Percentiles rank a stretch among this genome's conserved stretches.
These are phyloP conservation scores for Lipomyces mesembrius DNA, from an alignment of 805 yeast species.

Conservation along the genomic window DNA sequence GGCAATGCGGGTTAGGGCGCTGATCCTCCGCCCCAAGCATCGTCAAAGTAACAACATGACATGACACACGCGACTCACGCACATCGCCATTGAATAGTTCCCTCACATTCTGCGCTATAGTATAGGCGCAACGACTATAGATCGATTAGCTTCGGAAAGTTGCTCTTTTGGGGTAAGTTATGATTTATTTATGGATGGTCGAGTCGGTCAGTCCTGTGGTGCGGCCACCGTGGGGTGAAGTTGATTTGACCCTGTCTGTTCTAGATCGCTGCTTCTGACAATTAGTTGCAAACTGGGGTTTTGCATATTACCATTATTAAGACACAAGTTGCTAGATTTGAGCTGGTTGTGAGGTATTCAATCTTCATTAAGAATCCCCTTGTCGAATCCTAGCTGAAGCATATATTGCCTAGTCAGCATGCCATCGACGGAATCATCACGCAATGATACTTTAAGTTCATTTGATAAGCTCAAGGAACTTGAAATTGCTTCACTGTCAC, in stretches of 20 bases:
- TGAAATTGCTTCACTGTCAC: constrained; percentile 7
- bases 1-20: neutral
- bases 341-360: neutral
- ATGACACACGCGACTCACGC: no score
- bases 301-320: neutral
- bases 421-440: neutral
- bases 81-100: no score
- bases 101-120: no score
- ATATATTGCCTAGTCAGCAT: neutral
- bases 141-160: no score
- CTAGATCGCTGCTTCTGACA: neutral
- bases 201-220: no score
- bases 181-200: no score
- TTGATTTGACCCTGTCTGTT: neutral
- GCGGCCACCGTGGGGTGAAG: no score
- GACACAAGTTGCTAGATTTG: neutral
- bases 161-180: no score
- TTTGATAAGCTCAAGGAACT: constrained; percentile 10
- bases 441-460: neutral
- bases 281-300: neutral
- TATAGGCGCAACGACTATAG: no score
- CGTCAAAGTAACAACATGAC: neutral
- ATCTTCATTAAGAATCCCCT: neutral
- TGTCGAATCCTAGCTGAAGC: neutral
- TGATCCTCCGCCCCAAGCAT: neutral